phyloP scores from a whole-genome alignment of 2,329 filamentous ascomycete genomes.

The Fusarium papillatum region DNA sequence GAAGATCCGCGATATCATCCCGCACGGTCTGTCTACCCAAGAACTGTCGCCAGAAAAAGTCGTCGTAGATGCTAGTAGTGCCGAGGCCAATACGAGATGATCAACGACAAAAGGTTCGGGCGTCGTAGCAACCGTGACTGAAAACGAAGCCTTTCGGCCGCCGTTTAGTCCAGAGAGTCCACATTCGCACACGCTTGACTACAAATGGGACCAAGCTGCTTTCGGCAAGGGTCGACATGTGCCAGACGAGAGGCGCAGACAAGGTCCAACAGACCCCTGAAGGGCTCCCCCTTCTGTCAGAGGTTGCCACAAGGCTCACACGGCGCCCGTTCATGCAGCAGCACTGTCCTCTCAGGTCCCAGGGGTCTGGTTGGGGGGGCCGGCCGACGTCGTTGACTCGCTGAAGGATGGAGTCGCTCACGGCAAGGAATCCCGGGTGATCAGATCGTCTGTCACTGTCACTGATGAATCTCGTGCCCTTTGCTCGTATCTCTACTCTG shows the following conservation, averaged over 20 bases:
- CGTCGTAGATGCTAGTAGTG: constrained; percentile 15
- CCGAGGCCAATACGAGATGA: constrained; percentile 19
- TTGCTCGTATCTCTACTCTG: not conserved
- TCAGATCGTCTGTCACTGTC: constrained; percentile 8
- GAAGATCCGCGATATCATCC: not conserved
- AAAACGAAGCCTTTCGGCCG: constrained; percentile 9
- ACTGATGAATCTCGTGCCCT: constrained; percentile 7
- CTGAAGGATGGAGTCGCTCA: not conserved
- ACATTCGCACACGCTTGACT: constrained; percentile 11
- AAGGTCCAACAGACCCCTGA: constrained; percentile 13
- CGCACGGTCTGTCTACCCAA: not conserved
- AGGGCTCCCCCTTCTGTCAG: constrained; percentile 12
- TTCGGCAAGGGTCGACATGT: constrained; percentile 17
- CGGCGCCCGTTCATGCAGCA: constrained; percentile 32
- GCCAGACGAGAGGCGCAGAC: constrained; percentile 36
- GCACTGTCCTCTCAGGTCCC: constrained; percentile 17
- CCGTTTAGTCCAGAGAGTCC: not conserved
- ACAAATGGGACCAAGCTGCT: constrained; percentile 18
- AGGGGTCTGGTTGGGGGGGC: constrained; percentile 29
- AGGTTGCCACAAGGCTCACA: constrained; percentile 22
- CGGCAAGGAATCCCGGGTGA: not conserved
- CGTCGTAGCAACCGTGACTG: constrained; percentile 2
- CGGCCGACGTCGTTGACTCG: constrained; percentile 5
- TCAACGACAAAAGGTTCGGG: not conserved
- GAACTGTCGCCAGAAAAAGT: not conserved